phyloP scores from a whole-genome alignment of 1,284 basidiomycete species.

The Mycena sp. region DNA sequence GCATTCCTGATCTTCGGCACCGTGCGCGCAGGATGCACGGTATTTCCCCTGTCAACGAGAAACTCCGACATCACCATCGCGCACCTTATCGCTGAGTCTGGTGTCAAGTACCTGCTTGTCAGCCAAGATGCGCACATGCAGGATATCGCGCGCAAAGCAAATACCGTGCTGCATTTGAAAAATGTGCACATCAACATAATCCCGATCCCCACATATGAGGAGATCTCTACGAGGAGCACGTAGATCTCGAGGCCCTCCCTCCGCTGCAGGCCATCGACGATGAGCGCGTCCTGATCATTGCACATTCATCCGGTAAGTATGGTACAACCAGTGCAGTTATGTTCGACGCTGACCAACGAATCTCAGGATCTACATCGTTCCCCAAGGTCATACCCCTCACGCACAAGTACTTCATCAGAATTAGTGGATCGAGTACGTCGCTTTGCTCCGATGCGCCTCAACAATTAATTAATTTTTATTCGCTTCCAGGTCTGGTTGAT shows the following conservation, averaged over 20 bases:
- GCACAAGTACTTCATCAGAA: constrained; percentile 19
- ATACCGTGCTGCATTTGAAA: background rate
- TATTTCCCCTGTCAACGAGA: constrained; percentile 13
- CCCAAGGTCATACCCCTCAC: constrained; percentile 36
- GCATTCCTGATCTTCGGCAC: constrained; percentile 5
- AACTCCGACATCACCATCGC: constrained; percentile 7
- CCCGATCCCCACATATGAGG: constrained; percentile 4
- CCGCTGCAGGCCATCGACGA: background rate
- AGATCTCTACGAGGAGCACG: background rate
- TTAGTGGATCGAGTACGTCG: constrained; percentile 18
- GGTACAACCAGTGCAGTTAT: background rate
- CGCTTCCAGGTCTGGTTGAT: constrained; percentile 16
- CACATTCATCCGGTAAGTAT: constrained; percentile 47
- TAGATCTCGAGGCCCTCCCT: background rate
- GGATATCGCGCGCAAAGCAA: constrained; percentile 2
- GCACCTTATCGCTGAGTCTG: constrained; percentile 17
- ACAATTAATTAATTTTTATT: background rate
- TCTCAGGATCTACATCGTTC: constrained; percentile 35
- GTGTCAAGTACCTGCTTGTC: constrained; percentile 1
- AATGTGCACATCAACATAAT: background rate
- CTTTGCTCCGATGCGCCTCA: background rate
- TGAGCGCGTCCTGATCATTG: constrained; percentile 31
- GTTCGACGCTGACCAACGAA: background rate
- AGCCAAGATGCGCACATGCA: constrained; percentile 13
- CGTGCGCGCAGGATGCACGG: constrained; percentile 5